Evolutionary conservation across 179 eudicot species (phyloP), one percentile per base, ranked within the genome.

Genomic region (Sideroxylon spinosum): DNA sequence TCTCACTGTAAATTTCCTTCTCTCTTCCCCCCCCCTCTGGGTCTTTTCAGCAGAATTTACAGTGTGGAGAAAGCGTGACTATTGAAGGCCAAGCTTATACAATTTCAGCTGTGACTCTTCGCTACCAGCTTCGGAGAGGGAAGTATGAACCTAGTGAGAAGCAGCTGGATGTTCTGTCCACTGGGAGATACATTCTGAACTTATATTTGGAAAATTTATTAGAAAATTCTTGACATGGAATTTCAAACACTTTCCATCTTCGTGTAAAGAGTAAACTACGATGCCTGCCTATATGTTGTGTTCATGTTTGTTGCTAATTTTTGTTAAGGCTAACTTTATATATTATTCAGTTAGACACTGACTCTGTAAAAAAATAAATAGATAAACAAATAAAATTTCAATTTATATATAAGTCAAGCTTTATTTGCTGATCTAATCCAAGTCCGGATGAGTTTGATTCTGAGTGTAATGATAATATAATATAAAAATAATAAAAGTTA

Each of bases 21-120:
- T 37, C 5, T 37, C 5, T 3, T 37, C 44, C 5, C 44, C 55
- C 73, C n/a, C 52, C 1, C 28, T 48, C n/a, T n/a, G 13, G 32
- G 17, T 53, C 6, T 55, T 22, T 7, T 17, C 72, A 17, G 68
- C 90, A 93, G 97, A 92, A 91, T 81, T 82, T 93, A 81, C 97
- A 91, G 75, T 88, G 97, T 73, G 98, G 98, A 4, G 98, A 93
- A 78, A 87, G 91, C 79, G 97, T 93, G 81, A 92, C 92, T 17
- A 90, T 93, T 44, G 98, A 93, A 87, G 98, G 97, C 62, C 90
- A 90, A 67, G 79, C 90, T 65, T 93, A 92, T 85, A 94, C 90
- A 9, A 86, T 94, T 73, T 92, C 97, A 70, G 85, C 97, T 64
- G 95, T 94, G 25, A 94, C 95, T 49, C 93, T 89, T 59, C 88